Base-by-base conservation (phyloP, 257 asterid genomes). In the Cinchona pubescens region DNA sequence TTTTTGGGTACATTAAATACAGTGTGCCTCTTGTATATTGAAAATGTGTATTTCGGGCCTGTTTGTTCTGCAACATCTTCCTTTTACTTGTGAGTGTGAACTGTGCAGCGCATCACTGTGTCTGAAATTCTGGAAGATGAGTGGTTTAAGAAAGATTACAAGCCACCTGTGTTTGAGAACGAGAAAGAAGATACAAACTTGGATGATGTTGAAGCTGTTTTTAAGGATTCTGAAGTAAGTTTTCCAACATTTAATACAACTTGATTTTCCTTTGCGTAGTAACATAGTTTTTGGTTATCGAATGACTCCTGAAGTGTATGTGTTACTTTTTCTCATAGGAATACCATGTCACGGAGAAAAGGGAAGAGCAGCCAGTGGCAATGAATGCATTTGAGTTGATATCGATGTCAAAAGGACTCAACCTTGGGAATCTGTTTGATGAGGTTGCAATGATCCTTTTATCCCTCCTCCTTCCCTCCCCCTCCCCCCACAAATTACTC, bases 301-400 rank as follows among this genome's bases (percentile, higher is more conserved):
- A 10, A 38, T 46, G 4, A 74, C 83, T 82, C 72, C 67, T 37
- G 0, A 29, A 60, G 43, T 70, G 27, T 51, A 3, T 78, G 27
- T 72, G 53, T 66, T 37, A 27, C 79, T n/a, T n/a, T n/a, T n/a
- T n/a, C 68, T 29, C 14, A 61, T 85, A 94, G 98, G 91, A 87
- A 86, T 78, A 87, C 88, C 98, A 83, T 49, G 98, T 92, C 71
- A 87, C 69, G 14, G 97, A 94, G 86, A 92, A 83, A 83, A 88
- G 51, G 79, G 96, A 89, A 85, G 85, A 84, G 80, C 83, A 89
- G 81, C 98, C 98, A 4, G 84, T 80, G 43, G 87, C 98, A 74
- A 91, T 94, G 97, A 94, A 94, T 43, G 98, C 98, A 73, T 94
- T 94, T 67, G 98, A 94, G 87, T 85, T 94, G 78, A 94, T 94